Percentiles rank a stretch among this genome's conserved stretches.
These are phyloP conservation scores for Ashbya aceris DNA, from an alignment of 1,139 yeast genomes.

Conservation along the genomic window DNA sequence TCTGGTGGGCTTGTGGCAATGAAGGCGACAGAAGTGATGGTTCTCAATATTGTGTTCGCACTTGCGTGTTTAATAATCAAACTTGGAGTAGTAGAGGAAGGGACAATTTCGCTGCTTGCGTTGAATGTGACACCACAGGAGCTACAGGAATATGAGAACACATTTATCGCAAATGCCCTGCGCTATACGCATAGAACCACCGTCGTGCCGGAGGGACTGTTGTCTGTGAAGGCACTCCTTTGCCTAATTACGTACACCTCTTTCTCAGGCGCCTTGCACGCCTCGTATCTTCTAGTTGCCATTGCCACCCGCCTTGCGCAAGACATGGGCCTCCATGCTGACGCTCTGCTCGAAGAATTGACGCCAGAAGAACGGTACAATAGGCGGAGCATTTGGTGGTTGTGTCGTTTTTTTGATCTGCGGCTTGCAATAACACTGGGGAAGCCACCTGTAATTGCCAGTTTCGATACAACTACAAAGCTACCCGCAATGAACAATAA, in stretches of 20 bases:
- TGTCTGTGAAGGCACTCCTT: conserved; percentile 11
- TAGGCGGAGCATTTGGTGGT: conserved; percentile 12
- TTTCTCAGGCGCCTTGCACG: conserved; percentile 8
- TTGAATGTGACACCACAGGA: neutral
- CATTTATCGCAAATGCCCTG: conserved; percentile 10
- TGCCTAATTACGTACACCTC: conserved; percentile 7
- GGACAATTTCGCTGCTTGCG: neutral
- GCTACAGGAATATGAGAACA: conserved; percentile 10
- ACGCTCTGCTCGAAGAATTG: conserved; percentile 7
- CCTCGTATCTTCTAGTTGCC: conserved; percentile 10
- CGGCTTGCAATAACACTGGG: conserved; percentile 7
- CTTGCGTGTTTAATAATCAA: conserved; percentile 2
- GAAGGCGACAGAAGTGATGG: conserved; percentile 2
- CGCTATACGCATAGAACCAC: conserved; percentile 9
- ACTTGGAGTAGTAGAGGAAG: neutral
- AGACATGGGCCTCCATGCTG: conserved; percentile 13
- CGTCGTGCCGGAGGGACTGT: conserved; percentile 11
- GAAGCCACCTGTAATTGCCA: conserved; percentile 11
- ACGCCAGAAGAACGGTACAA: conserved; percentile 4
- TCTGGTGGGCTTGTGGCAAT: neutral
- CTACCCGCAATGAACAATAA: conserved; percentile 5
- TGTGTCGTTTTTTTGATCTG: conserved; percentile 11
- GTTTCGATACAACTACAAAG: conserved; percentile 10
- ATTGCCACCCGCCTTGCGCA: conserved; percentile 12
- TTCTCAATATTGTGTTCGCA: conserved; percentile 6